Evolutionary conservation across 352 stramenopile genomes (phyloP).

Genomic region (Phytophthora tentaculata): DNA sequence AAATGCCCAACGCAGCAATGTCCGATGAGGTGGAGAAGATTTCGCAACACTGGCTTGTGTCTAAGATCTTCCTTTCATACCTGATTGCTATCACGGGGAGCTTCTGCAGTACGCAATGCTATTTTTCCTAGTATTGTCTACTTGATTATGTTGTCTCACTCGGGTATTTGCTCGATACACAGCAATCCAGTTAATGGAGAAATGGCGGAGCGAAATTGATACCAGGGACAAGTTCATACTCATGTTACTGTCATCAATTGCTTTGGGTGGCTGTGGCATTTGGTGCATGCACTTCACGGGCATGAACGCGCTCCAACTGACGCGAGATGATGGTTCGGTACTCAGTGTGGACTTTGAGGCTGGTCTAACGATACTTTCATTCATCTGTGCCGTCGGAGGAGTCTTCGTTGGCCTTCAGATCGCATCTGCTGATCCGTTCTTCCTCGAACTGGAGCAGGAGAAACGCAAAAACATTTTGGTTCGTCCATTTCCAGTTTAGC

Average conservation of each 20-base stretch:
- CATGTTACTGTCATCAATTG: constrained; percentile 45
- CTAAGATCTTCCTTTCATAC: constrained; percentile 57
- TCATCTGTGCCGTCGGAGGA: constrained; percentile 57
- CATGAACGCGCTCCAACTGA: constrained; percentile 60
- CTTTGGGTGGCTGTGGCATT: constrained; percentile 67
- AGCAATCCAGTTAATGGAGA: constrained; percentile 80
- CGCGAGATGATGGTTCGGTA: constrained; percentile 37
- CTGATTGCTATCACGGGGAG: constrained; percentile 61
- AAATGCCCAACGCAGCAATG: constrained; percentile 7
- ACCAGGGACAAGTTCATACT: constrained; percentile 44
- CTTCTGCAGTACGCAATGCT: constrained; percentile 51
- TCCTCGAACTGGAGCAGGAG: constrained; percentile 62
- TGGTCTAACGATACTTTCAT: constrained; percentile 58
- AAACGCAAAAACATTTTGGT: constrained; percentile 56
- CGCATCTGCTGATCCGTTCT: constrained; percentile 65
- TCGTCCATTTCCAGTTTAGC: too few relatives aligned
- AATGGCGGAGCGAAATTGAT: constrained; percentile 58
- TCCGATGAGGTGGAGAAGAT: constrained; percentile 19
- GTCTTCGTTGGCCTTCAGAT: constrained; percentile 66
- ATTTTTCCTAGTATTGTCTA: not conserved
- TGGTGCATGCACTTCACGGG: constrained; percentile 82
- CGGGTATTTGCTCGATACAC: not conserved
- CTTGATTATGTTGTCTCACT: not conserved
- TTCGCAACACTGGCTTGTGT: constrained; percentile 49
- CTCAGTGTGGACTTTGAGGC: constrained; percentile 61